A percentile compares a stretch with the other conserved stretches of the same genome.
Conservation (phyloP, 2,329 filamentous ascomycete species). For the Exophiala sp. region DNA sequence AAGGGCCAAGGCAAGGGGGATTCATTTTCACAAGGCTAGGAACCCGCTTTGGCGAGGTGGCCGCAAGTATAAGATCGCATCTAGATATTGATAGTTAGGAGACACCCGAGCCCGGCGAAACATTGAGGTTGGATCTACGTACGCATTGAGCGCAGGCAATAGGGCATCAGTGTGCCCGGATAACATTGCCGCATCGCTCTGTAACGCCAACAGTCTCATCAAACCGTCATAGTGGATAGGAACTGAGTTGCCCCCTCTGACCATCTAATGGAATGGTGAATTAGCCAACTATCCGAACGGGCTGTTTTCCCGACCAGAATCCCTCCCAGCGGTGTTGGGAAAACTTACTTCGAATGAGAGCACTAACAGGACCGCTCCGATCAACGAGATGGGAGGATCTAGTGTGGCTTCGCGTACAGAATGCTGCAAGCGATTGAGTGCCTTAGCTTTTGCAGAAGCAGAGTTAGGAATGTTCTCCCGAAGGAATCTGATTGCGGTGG, state of each 20-base stretch:
- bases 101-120: not conserved
- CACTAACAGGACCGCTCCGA: slow-evolving; percentile 5
- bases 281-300: not conserved
- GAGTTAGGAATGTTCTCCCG: slow-evolving; percentile 4
- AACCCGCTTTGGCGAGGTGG: not conserved
- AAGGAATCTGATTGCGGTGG: slow-evolving; percentile 3
- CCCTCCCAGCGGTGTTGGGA: not conserved
- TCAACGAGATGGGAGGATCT: not conserved
- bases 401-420: not conserved
- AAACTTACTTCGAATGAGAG: slow-evolving; percentile 9
- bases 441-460: slow-evolving; percentile 3
- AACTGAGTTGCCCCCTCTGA: slow-evolving; percentile 3
- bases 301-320: not conserved
- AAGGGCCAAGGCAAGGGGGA: not conserved
- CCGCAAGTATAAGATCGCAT: slow-evolving; percentile 11
- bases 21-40: slow-evolving; percentile 1
- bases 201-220: slow-evolving; percentile 3
- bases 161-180: not conserved
- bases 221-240: slow-evolving; percentile 7
- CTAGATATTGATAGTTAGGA: not conserved
- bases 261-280: not conserved
- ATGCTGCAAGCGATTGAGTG: slow-evolving; percentile 3
- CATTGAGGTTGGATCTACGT: not conserved
- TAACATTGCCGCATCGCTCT: not conserved
- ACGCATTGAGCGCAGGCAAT: slow-evolving; percentile 4